These are phyloP conservation scores for Salvia rosmarinus DNA, from an alignment of 257 asterid species.

Conservation along the genomic window DNA sequence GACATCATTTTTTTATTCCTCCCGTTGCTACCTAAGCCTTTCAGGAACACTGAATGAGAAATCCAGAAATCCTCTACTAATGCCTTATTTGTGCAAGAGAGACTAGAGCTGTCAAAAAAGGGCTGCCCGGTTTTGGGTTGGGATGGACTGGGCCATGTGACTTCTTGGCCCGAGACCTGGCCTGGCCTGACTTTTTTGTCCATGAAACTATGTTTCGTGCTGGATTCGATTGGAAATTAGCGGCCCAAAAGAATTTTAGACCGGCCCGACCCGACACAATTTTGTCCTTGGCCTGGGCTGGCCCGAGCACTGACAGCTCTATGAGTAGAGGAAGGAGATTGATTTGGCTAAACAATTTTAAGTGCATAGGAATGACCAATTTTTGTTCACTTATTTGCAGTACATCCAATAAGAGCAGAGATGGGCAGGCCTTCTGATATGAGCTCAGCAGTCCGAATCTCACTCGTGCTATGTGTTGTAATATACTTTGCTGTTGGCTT, in stretches of 20 bases:
- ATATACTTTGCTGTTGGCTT: constrained; percentile 88
- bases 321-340: too few relatives aligned
- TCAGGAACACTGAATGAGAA: background rate
- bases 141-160: too few relatives aligned
- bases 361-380: background rate
- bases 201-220: too few relatives aligned
- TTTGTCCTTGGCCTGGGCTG: too few relatives aligned
- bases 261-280: too few relatives aligned
- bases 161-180: too few relatives aligned
- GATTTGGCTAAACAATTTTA: too few relatives aligned
- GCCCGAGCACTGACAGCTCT: too few relatives aligned
- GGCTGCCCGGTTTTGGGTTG: too few relatives aligned
- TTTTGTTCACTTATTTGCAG: constrained; percentile 47
- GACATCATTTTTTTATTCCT: background rate
- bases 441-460: constrained; percentile 77
- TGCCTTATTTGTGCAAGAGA: background rate
- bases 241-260: too few relatives aligned
- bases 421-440: constrained; percentile 86
- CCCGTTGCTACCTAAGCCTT: background rate
- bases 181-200: too few relatives aligned
- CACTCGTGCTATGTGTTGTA: constrained; percentile 64
- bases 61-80: constrained; percentile 14
- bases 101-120: background rate
- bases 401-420: constrained; percentile 98
- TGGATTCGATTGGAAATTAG: too few relatives aligned